phyloP scores from a whole-genome alignment of 768 basidiomycete genomes.

The Trametes coccinea region DNA sequence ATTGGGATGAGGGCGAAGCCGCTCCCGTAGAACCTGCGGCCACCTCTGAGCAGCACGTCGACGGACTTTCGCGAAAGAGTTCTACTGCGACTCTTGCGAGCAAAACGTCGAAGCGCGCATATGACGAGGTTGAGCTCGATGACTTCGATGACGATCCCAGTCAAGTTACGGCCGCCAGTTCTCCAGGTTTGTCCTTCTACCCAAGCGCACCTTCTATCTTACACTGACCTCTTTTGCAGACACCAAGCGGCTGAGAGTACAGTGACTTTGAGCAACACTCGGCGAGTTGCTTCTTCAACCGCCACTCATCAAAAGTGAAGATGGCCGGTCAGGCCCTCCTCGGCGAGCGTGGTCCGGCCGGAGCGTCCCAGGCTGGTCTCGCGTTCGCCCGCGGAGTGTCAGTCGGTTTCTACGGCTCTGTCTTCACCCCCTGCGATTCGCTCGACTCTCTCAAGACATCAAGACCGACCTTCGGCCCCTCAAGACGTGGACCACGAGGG shows the following conservation, averaged over 20 bases:
- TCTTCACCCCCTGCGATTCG: background rate
- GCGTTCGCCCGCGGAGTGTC: conserved; percentile 2
- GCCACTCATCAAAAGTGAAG: background rate
- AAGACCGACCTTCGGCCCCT: background rate
- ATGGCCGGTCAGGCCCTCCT: conserved; percentile 12
- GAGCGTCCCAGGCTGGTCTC: background rate
- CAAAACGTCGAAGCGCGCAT: conserved; percentile 21
- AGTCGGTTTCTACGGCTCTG: background rate
- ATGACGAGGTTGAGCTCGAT: conserved; percentile 21
- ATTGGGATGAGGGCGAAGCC: conserved; percentile 10
- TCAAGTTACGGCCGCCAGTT: background rate
- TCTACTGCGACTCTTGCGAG: conserved; percentile 18
- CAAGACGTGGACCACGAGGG: background rate
- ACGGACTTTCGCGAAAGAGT: conserved; percentile 17
- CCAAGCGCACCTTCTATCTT: no score
- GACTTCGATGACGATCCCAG: conserved; percentile 19
- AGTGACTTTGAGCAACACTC: conserved; percentile 1
- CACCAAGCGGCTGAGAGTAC: conserved; percentile 14
- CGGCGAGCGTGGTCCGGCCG: background rate
- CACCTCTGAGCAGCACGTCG: background rate
- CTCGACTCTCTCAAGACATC: background rate
- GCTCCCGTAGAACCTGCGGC: background rate
- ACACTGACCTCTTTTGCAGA: background rate
- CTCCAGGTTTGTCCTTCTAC: conserved; percentile 11
- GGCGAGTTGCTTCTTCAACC: background rate